Percentiles rank a stretch among this genome's conserved stretches.
These are phyloP conservation scores for Panaeolus papilionaceus DNA, from an alignment of 768 basidiomycete species.

Conservation along the genomic window DNA sequence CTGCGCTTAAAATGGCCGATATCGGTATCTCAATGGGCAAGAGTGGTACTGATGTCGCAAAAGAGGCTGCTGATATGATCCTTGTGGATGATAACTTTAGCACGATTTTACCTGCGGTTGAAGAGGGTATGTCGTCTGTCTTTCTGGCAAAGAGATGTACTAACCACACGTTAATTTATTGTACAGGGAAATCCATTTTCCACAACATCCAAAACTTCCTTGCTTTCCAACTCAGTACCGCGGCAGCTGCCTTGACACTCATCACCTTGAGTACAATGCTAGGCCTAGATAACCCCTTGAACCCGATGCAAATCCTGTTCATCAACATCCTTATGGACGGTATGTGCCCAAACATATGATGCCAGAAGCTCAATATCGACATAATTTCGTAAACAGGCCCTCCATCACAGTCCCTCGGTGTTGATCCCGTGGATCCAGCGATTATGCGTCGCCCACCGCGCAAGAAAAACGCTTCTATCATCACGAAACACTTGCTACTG, in stretches of 20 bases:
- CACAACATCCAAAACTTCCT: slow-evolving; percentile 99
- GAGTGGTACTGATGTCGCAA: slow-evolving; percentile 98
- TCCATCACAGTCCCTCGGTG: slow-evolving; percentile 94
- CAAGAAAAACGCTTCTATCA: slow-evolving; percentile 89
- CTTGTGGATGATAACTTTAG: slow-evolving; percentile 97
- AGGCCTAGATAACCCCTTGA: slow-evolving; percentile 89
- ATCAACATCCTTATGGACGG: slow-evolving; percentile 99
- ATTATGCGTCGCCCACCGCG: slow-evolving; percentile 95
- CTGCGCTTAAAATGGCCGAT: slow-evolving; percentile 96
- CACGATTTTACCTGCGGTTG: slow-evolving; percentile 92
- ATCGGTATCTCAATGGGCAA: slow-evolving; percentile 98
- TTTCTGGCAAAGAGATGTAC: slow-evolving; percentile 19
- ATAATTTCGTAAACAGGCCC: slow-evolving; percentile 60
- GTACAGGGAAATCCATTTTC: slow-evolving; percentile 91
- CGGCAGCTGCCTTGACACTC: slow-evolving; percentile 93
- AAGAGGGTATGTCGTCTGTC: slow-evolving; percentile 68
- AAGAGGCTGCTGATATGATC: slow-evolving; percentile 97
- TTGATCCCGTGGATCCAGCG: slow-evolving; percentile 93
- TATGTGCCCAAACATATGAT: slow-evolving; percentile 35
- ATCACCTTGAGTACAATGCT: slow-evolving; percentile 95
- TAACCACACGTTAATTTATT: slow-evolving; percentile 10
- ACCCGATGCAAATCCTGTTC: slow-evolving; percentile 99
- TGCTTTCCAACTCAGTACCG: slow-evolving; percentile 95
- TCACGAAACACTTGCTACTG: slow-evolving; percentile 72
- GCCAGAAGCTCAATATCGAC: slow-evolving; percentile 17